Evolutionary conservation across 306 rosid genomes (phyloP).

Genomic region (Adenanthera pavonina): DNA sequence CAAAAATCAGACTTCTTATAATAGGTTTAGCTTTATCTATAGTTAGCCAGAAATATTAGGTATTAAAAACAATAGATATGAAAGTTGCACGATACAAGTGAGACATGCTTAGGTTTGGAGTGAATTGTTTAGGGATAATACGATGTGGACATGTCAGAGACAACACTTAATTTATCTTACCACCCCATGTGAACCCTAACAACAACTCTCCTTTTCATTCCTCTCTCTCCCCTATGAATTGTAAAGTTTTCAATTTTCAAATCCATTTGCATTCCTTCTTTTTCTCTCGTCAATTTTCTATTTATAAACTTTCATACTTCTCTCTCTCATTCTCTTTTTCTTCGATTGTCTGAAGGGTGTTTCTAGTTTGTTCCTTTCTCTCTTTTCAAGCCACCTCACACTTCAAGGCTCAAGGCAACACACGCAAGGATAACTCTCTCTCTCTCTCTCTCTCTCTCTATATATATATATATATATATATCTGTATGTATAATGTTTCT

Average conservation of each 20-base stretch:
- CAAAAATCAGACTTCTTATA: too few relatives aligned
- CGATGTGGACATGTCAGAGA: slow-evolving; percentile 50
- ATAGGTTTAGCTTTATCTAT: too few relatives aligned
- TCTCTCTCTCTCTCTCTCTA: too few relatives aligned
- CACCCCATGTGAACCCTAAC: slow-evolving; percentile 52
- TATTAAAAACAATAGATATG: neutral
- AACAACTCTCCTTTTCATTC: slow-evolving; percentile 26
- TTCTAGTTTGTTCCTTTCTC: slow-evolving; percentile 56
- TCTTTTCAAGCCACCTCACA: slow-evolving; percentile 56
- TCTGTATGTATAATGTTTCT: neutral
- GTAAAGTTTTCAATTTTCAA: slow-evolving; percentile 44
- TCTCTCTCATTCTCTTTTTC: slow-evolving; percentile 2
- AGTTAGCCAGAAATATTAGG: neutral
- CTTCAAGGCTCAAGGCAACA: slow-evolving; percentile 55
- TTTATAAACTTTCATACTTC: slow-evolving; percentile 19
- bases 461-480: too few relatives aligned
- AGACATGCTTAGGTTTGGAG: slow-evolving; percentile 45
- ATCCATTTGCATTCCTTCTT: slow-evolving; percentile 21
- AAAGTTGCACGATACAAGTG: slow-evolving; percentile 18
- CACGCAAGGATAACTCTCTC: neutral
- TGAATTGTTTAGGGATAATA: slow-evolving; percentile 40
- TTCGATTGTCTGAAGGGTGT: slow-evolving; percentile 29
- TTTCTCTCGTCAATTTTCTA: slow-evolving; percentile 22
- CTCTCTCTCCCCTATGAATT: slow-evolving; percentile 29
- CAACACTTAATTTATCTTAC: slow-evolving; percentile 33